Percentiles rank a stretch among this genome's conserved stretches.
Conservation (phyloP, 139 green algal species). For the Spirogloea muscicola region DNA sequence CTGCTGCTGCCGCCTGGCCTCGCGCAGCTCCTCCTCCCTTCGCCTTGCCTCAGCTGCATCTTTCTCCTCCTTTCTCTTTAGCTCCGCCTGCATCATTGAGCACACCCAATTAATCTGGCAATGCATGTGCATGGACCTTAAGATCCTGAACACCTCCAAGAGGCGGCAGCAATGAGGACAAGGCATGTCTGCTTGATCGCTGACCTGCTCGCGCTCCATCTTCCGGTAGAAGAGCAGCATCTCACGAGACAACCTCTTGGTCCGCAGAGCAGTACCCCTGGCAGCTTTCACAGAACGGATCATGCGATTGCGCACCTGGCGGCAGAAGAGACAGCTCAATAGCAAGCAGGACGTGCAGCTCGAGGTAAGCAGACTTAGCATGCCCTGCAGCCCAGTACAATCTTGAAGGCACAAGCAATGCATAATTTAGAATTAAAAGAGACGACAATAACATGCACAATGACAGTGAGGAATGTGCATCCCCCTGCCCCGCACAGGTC, state of each 20-base stretch:
- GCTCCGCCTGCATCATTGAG: conserved; percentile 6
- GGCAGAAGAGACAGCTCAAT: neutral
- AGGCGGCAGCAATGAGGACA: neutral
- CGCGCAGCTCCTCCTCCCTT: conserved; percentile 58
- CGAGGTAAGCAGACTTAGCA: too few species aligned
- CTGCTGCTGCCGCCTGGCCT: conserved; percentile 61
- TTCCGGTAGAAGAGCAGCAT: conserved; percentile 58
- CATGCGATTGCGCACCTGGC: conserved; percentile 9
- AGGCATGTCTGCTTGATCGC: neutral
- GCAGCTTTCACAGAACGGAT: conserved; percentile 40
- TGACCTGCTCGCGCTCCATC: conserved; percentile 49
- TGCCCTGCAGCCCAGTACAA: too few species aligned
- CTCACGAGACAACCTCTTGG: conserved; percentile 46
- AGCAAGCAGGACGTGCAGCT: too few species aligned
- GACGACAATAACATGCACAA: too few species aligned
- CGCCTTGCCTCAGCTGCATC: conserved; percentile 44
- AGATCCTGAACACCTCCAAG: neutral
- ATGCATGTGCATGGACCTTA: neutral
- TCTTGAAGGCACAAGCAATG: too few species aligned
- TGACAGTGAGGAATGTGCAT: too few species aligned
- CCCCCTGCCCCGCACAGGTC: too few species aligned
- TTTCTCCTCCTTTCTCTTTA: conserved; percentile 31
- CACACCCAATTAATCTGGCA: neutral
- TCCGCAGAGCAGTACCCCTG: conserved; percentile 24
- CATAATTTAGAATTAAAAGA: too few species aligned